A percentile compares a stretch with the other conserved stretches of the same genome.
These are phyloP conservation scores for Panus rudis DNA, from an alignment of 768 basidiomycete genomes.

Conservation along the genomic window DNA sequence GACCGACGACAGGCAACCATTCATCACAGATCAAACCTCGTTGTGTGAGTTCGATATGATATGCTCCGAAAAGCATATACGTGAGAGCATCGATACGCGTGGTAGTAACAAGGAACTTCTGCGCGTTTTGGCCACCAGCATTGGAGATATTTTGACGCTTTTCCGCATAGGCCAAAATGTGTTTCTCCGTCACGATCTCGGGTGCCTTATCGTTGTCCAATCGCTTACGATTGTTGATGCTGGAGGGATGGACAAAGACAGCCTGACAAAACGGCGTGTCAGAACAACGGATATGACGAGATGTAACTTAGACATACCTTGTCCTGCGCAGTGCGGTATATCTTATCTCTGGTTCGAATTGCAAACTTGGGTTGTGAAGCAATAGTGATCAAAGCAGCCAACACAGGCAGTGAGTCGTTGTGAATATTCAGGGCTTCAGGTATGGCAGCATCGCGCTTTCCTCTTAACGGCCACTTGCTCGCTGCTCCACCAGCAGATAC, in stretches of 20 bases:
- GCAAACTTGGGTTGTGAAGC: constrained; percentile 91
- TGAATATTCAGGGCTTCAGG: constrained; percentile 68
- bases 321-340: constrained; percentile 70
- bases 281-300: constrained; percentile 1
- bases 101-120: constrained; percentile 71
- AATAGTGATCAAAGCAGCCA: constrained; percentile 78
- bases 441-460: constrained; percentile 28
- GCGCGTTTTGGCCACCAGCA: constrained; percentile 34
- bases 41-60: constrained; percentile 61
- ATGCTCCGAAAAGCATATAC: constrained; percentile 87
- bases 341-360: constrained; percentile 60
- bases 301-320: constrained; percentile 46
- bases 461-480: constrained; percentile 8
- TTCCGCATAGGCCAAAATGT: constrained; percentile 76
- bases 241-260: constrained; percentile 77
- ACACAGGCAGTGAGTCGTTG: constrained; percentile 63
- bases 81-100: constrained; percentile 84
- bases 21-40: constrained; percentile 81
- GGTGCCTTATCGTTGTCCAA: constrained; percentile 20
- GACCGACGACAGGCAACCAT: constrained; percentile 80
- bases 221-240: constrained; percentile 70
- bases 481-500: constrained; percentile 56
- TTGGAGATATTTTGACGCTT: constrained; percentile 70
- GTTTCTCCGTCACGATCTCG: constrained; percentile 43
- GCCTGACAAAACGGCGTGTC: constrained; percentile 33